A percentile compares a stretch with the other conserved stretches of the same genome.
phyloP scores from a whole-genome alignment of 345 rosid genomes.

The Syzygium aqueum region DNA sequence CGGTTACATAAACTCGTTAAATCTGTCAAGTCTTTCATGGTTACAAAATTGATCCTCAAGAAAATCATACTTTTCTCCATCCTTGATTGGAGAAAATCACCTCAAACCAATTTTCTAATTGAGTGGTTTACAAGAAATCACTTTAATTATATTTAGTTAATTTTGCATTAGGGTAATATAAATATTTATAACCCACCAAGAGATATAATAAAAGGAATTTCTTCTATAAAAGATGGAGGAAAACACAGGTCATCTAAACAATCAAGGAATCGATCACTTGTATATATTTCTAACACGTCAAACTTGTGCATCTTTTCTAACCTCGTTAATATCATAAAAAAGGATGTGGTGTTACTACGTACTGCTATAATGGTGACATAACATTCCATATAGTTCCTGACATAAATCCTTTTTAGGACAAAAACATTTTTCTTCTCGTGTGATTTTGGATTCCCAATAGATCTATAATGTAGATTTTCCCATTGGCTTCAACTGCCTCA shows the following conservation, averaged over 20 bases:
- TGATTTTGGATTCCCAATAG: background rate
- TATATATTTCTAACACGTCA: background rate
- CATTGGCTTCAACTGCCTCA: background rate
- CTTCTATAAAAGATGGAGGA: background rate
- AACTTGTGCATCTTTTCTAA: background rate
- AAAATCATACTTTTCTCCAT: background rate
- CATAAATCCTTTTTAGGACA: background rate
- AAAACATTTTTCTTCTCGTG: background rate
- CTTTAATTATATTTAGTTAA: background rate
- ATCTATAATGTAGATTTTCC: background rate
- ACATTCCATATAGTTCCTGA: background rate
- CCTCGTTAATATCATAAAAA: background rate
- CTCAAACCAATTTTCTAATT: background rate
- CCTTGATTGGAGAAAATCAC: background rate
- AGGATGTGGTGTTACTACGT: background rate
- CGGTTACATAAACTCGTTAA: background rate
- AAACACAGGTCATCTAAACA: background rate
- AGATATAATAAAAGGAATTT: background rate
- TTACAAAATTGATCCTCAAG: background rate
- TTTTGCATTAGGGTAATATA: background rate
- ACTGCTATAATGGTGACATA: background rate
- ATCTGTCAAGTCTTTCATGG: background rate
- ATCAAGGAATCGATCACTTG: background rate
- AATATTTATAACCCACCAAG: background rate
- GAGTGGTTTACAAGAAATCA: background rate